phyloP scores from a whole-genome alignment of 1,284 basidiomycete species.

The Cutaneotrichosporon dermatis region DNA sequence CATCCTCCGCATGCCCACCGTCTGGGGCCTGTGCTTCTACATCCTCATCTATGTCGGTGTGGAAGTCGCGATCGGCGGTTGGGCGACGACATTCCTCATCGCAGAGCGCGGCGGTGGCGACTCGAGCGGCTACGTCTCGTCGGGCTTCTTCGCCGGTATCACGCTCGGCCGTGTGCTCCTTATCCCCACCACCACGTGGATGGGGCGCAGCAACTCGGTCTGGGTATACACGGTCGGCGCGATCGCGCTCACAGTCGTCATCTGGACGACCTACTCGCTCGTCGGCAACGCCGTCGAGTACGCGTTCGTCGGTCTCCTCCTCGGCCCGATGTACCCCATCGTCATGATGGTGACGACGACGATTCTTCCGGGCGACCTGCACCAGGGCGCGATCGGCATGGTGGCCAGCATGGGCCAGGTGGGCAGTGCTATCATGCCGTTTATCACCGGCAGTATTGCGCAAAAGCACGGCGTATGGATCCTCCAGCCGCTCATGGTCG shows the following conservation, averaged over 20 bases:
- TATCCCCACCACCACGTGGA: constrained; percentile 38
- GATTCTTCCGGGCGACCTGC: constrained; percentile 59
- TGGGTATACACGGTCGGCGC: constrained; percentile 32
- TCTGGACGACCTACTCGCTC: constrained; percentile 62
- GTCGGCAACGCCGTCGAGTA: constrained; percentile 60
- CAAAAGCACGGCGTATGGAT: constrained; percentile 42
- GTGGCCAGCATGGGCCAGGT: constrained; percentile 59
- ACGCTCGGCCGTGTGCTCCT: constrained; percentile 41
- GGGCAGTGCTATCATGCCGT: constrained; percentile 63
- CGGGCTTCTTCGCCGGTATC: constrained; percentile 45
- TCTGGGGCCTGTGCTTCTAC: constrained; percentile 38
- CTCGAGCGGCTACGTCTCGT: constrained; percentile 38
- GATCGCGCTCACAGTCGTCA: constrained; percentile 55
- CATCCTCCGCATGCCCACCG: constrained; percentile 32
- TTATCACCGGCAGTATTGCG: constrained; percentile 47
- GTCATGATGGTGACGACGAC: constrained; percentile 47
- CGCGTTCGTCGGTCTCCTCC: constrained; percentile 55
- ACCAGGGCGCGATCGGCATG: constrained; percentile 64
- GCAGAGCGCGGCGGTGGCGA: constrained; percentile 35
- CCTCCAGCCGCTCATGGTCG: constrained; percentile 40
- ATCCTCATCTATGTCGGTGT: constrained; percentile 43
- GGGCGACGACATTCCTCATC: constrained; percentile 43
- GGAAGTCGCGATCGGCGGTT: constrained; percentile 43
- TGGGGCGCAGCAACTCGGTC: constrained; percentile 37
- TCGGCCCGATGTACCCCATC: constrained; percentile 62